Evolutionary conservation across 208 protist genomes (phyloP).

Genomic region (Leishmania lainsoni): DNA sequence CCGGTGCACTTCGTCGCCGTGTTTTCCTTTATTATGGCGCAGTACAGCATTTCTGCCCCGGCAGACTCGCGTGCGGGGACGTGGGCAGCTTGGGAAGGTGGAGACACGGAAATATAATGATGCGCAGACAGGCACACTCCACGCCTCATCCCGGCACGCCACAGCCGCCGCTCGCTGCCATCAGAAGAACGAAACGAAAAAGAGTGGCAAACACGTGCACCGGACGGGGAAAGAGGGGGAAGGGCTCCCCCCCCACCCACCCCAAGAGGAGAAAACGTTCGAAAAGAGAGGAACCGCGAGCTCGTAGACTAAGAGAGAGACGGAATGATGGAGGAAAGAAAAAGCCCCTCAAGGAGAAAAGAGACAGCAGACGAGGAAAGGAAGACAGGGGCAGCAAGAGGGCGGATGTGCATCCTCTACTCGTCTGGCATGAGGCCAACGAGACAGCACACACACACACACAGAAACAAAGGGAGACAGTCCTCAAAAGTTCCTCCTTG

Average conservation of each 20-base stretch:
- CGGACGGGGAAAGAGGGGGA: background rate
- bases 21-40: background rate
- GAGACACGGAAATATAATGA: background rate
- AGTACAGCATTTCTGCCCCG: background rate
- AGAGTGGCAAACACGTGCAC: background rate
- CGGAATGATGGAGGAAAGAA: background rate
- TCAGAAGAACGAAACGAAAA: background rate
- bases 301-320: background rate
- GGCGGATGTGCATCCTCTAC: background rate
- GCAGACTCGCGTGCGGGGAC: background rate
- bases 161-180: background rate
- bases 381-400: background rate
- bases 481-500: background rate
- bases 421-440: background rate
- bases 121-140: background rate
- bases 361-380: background rate
- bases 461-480: background rate
- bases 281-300: background rate
- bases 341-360: background rate
- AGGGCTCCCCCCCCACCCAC: background rate
- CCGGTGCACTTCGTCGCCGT: background rate
- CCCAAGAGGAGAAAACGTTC: background rate
- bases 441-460: background rate
- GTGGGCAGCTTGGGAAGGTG: background rate
- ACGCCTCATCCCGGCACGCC: background rate